Base-by-base conservation (phyloP, 768 basidiomycete species). In the Pisolithus marmoratus region DNA sequence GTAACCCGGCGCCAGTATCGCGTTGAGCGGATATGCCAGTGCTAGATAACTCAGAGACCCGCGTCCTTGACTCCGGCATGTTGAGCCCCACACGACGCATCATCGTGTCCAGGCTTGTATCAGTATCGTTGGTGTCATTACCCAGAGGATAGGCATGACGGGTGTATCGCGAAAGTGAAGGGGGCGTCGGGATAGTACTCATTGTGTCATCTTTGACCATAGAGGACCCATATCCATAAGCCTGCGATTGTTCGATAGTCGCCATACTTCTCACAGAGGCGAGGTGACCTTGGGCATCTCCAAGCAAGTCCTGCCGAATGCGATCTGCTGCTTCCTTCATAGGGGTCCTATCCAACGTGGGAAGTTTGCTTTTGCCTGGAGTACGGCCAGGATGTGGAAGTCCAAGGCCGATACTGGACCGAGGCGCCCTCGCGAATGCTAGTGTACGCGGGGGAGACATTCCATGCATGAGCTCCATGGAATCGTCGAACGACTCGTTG, bases 131-230 rank as follows among this genome's bases (percentile, higher is more conserved):
- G 55, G 72, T 83, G 40, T 79, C 76, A 11, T 66, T 63, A 50
- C 57, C 61, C 3, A 59, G 59, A 26, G 64, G 63, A 51, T 71
- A 62, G n/a, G 71, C 66, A 38, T 69, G 68, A 8, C 72, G 72
- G n/a, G 66, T 72, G 58, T 88, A 89, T n/a, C 80, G 74, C 14
- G 84, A 81, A 14, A 90, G 71, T 0, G 86, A 87, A 24, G 87
- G 87, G 6, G 85, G 84, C 2, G 83, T 81, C 1, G 83, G 78
- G 49, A 86, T 76, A 14, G 82, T 81, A 66, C 83, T 85, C 75
- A 82, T 75, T 51, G 80, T 87, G 22, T 84, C 82, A 56, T 82
- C 84, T 50, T 54, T 66, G 54, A 17, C 34, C 14, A 50, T 17
- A 5, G 38, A 24, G n/a, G 48, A n/a, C 8, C 46, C 52, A 50